Conservation (phyloP, 192 early-diverging fungal genomes). For the Dispira parvispora region DNA sequence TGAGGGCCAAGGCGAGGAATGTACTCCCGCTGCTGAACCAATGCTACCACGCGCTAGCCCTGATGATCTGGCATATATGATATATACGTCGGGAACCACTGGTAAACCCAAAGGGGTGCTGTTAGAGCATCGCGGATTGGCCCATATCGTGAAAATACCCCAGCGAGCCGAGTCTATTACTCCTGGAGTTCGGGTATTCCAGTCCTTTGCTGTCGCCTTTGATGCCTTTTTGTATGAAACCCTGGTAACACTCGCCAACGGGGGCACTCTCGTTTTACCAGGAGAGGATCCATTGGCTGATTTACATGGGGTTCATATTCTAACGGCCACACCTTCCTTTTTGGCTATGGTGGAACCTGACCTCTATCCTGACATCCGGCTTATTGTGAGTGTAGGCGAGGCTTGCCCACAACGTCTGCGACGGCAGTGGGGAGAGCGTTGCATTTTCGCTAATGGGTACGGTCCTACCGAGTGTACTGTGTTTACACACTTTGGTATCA, state of each 20-base stretch:
- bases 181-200: not conserved
- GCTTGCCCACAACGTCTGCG: not conserved
- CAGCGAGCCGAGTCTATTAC: not conserved
- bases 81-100: conserved; percentile 9
- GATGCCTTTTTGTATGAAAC: not conserved
- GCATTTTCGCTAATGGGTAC: not conserved
- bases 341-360: not conserved
- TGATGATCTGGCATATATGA: conserved; percentile 1
- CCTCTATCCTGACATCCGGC: not conserved
- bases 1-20: not conserved
- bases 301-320: not conserved
- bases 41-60: not conserved
- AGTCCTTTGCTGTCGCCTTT: not conserved
- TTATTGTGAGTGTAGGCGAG: not conserved
- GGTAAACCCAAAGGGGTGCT: conserved; percentile 7
- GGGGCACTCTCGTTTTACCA: not conserved
- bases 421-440: not conserved
- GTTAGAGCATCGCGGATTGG: not conserved
- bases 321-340: not conserved
- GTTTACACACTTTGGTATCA: not conserved
- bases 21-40: not conserved
- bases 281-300: conserved; percentile 2
- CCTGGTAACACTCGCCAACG: not conserved
- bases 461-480: not conserved
- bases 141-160: not conserved